Evolutionary conservation across 2,329 filamentous ascomycete genomes (phyloP).

Genomic region (Graphilbum sp.): DNA sequence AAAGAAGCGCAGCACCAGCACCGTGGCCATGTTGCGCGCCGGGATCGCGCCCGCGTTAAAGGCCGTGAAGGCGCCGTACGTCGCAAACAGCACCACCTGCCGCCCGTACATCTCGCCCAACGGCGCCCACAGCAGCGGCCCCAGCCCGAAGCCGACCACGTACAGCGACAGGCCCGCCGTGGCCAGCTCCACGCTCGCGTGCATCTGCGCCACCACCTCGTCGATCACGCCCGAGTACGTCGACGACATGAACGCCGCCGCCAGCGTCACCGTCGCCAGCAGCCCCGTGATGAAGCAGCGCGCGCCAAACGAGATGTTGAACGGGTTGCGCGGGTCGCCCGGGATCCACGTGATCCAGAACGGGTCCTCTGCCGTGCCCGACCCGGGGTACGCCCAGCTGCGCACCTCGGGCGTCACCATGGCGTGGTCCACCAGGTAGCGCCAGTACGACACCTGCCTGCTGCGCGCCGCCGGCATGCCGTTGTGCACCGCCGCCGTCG

Average conservation of each 20-base stretch:
- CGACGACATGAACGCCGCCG: slow-evolving; percentile 1
- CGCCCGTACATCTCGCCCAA: slow-evolving; percentile 7
- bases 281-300: not conserved
- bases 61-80: slow-evolving; percentile 2
- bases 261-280: not conserved
- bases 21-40: slow-evolving; percentile 30
- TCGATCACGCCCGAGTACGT: not conserved
- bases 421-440: slow-evolving; percentile 1
- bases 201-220: not conserved
- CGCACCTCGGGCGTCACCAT: not conserved
- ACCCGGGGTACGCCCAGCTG: not conserved
- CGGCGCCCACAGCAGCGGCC: slow-evolving; percentile 40
- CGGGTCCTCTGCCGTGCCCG: slow-evolving; percentile 1
- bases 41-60: slow-evolving; percentile 3
- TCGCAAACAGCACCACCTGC: slow-evolving; percentile 1
- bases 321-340: not conserved
- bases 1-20: slow-evolving; percentile 53
- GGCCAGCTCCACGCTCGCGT: not conserved
- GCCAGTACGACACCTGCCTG: slow-evolving; percentile 1
- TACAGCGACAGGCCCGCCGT: slow-evolving; percentile 30
- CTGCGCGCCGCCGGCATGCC: not conserved
- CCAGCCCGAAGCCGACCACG: slow-evolving; percentile 38
- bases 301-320: not conserved
- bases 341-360: not conserved
- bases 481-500: not conserved